Percentiles rank a stretch among this genome's conserved stretches.
These are phyloP conservation scores for Pseudocercospora cruenta DNA, from an alignment of 2,329 filamentous ascomycete genomes.

Conservation along the genomic window DNA sequence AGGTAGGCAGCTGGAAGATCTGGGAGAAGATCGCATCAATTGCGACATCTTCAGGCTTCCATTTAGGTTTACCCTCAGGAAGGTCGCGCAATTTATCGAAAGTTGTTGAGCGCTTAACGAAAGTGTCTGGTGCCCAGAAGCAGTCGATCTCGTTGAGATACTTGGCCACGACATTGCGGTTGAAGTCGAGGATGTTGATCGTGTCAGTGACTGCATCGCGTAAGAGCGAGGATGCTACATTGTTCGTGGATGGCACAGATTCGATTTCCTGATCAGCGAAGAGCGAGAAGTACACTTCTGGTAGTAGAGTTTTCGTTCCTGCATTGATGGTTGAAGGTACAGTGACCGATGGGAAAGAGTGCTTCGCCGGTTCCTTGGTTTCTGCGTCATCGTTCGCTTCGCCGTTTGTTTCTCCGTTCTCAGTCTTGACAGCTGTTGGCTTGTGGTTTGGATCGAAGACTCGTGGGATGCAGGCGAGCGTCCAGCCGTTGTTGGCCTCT, in stretches of 20 bases:
- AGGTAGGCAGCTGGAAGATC: constrained; percentile 80
- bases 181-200: constrained; percentile 92
- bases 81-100: constrained; percentile 82
- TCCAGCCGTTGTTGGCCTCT: constrained; percentile 76
- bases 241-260: constrained; percentile 74
- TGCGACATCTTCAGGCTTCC: constrained; percentile 96
- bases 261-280: constrained; percentile 85
- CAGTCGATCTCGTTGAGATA: constrained; percentile 93
- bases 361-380: constrained; percentile 56
- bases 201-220: constrained; percentile 87
- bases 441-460: constrained; percentile 51
- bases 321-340: constrained; percentile 76
- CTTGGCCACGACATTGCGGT: constrained; percentile 82
- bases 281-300: constrained; percentile 91
- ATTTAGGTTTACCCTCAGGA: constrained; percentile 71
- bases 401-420: constrained; percentile 47
- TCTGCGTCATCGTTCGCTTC: constrained; percentile 70
- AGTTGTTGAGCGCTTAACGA: constrained; percentile 88
- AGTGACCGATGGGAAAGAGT: constrained; percentile 73
- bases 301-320: constrained; percentile 78
- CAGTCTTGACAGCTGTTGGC: constrained; percentile 15
- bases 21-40: constrained; percentile 98
- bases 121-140: constrained; percentile 87
- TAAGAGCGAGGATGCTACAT: constrained; percentile 79
- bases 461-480: constrained; percentile 66